phyloP scores from a whole-genome alignment of 495 filamentous ascomycete species.

The Cercophora newfieldiana region DNA sequence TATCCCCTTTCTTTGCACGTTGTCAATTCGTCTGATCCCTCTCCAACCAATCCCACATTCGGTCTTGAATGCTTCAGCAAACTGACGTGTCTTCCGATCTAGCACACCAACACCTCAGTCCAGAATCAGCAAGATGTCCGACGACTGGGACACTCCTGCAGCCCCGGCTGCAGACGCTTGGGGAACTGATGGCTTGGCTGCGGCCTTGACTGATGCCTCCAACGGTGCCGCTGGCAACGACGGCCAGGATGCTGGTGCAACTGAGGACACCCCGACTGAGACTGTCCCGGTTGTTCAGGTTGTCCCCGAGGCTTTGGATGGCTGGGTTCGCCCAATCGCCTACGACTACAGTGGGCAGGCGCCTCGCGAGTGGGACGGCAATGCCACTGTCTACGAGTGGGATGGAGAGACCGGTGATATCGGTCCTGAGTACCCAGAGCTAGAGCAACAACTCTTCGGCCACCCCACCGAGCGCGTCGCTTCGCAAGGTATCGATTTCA shows the following conservation, averaged over 20 bases:
- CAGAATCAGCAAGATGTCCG: neutral
- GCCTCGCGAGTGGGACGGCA: conserved; percentile 38
- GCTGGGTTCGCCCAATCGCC: conserved; percentile 54
- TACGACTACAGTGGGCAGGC: conserved; percentile 46
- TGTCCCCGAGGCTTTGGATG: conserved; percentile 23
- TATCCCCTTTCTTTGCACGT: neutral
- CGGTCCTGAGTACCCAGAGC: conserved; percentile 62
- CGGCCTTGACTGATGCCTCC: conserved; percentile 20
- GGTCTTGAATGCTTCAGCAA: neutral
- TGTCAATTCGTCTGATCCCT: neutral
- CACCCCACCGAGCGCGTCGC: conserved; percentile 38
- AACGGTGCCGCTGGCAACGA: neutral
- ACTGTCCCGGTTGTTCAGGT: conserved; percentile 7
- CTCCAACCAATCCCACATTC: neutral
- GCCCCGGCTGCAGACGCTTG: conserved; percentile 16
- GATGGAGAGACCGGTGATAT: conserved; percentile 82
- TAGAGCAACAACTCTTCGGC: conserved; percentile 75
- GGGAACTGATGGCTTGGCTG: conserved; percentile 19
- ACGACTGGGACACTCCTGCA: neutral
- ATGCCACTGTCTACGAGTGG: conserved; percentile 76
- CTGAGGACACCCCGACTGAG: conserved; percentile 19
- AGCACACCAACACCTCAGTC: neutral
- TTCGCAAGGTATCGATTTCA: conserved; percentile 46
- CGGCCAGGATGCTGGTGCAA: neutral
- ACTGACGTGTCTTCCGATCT: neutral